These are phyloP conservation scores for Murraya paniculata DNA, from an alignment of 345 rosid species.

Conservation along the genomic window DNA sequence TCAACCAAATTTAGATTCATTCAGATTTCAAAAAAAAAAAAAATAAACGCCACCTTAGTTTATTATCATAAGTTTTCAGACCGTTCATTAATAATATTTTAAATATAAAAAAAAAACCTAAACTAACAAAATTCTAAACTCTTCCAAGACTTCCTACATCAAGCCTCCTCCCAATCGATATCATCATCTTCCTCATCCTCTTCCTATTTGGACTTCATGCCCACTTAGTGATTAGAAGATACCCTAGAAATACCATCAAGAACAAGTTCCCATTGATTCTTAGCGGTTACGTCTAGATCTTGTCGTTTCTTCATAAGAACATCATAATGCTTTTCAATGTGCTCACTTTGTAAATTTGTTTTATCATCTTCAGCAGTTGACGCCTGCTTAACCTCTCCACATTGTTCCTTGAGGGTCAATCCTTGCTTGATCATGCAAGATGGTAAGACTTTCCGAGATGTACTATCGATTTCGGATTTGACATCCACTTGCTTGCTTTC, in stretches of 20 bases:
- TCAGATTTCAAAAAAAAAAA: too few species aligned
- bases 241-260: slow-evolving; percentile 29
- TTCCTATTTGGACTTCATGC: slow-evolving; percentile 64
- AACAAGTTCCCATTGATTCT: slow-evolving; percentile 35
- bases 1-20: too few species aligned
- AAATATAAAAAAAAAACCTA: too few species aligned
- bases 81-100: too few species aligned
- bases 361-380: slow-evolving; percentile 52
- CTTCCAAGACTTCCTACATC: too few species aligned
- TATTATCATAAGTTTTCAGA: too few species aligned
- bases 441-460: slow-evolving; percentile 65
- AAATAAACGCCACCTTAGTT: too few species aligned
- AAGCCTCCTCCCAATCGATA: slow-evolving; percentile 60
- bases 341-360: slow-evolving; percentile 65
- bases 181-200: slow-evolving; percentile 65
- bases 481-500: slow-evolving; percentile 66
- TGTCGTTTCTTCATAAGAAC: slow-evolving; percentile 58
- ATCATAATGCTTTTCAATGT: slow-evolving; percentile 68
- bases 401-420: slow-evolving; percentile 86
- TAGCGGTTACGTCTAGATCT: slow-evolving; percentile 50
- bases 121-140: too few species aligned
- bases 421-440: slow-evolving; percentile 97
- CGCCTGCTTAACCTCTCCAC: slow-evolving; percentile 78
- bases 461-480: slow-evolving; percentile 51
- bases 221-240: slow-evolving; percentile 59